phyloP scores from a whole-genome alignment of 1,139 yeast genomes.

The Geotrichum klebahnii region DNA sequence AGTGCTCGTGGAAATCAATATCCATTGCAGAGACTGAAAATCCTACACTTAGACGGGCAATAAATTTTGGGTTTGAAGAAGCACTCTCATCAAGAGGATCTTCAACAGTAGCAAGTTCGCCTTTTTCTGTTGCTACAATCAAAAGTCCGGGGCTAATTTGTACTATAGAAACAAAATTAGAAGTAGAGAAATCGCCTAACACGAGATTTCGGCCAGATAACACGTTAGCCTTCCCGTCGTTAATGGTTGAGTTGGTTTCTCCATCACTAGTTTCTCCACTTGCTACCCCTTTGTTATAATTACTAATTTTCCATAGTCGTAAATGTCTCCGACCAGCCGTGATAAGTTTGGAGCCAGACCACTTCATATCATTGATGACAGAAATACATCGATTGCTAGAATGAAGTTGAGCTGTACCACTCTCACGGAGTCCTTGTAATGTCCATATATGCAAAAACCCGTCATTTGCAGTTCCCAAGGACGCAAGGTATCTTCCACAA shows the following conservation, averaged over 20 bases:
- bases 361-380: constrained; percentile 49
- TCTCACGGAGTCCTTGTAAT: constrained; percentile 32
- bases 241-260: constrained; percentile 20
- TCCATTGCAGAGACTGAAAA: constrained; percentile 27
- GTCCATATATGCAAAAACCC: constrained; percentile 64
- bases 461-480: constrained; percentile 61
- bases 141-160: constrained; percentile 39
- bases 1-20: constrained; percentile 29
- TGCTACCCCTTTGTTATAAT: constrained; percentile 3
- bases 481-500: constrained; percentile 51
- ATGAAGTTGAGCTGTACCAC: constrained; percentile 30
- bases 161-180: constrained; percentile 46
- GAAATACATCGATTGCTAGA: constrained; percentile 62
- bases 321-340: constrained; percentile 59
- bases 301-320: constrained; percentile 52
- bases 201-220: constrained; percentile 58
- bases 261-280: background rate
- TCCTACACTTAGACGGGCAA: constrained; percentile 23
- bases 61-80: constrained; percentile 24
- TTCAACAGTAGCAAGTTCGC: constrained; percentile 40
- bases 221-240: constrained; percentile 36
- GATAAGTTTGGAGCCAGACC: constrained; percentile 49
- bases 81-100: constrained; percentile 16
- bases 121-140: constrained; percentile 45
- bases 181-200: constrained; percentile 48